Evolutionary conservation across 805 yeast species (phyloP), one percentile per base, ranked within the genome.

Genomic region (Ogataea thermomethanolica): DNA sequence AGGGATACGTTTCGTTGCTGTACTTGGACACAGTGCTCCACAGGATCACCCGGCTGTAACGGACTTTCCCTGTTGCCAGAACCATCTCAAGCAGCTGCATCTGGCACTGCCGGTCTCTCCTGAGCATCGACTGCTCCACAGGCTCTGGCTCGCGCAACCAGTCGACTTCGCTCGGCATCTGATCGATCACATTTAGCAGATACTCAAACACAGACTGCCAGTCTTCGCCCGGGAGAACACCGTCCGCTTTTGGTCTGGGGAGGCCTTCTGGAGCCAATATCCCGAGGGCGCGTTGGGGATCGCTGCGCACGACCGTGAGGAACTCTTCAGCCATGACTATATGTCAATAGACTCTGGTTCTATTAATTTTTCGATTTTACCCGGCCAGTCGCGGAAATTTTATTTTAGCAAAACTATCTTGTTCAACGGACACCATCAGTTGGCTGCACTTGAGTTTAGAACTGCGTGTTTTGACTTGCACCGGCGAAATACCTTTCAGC

Each of bases 331-430:
- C 3, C 20, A 17, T 17, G 5, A 17, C 20, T 17, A 17, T 17
- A 17, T 17, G 20, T 5, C 20, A 17, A 17, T 17, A 17, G 5
- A 17, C 20, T 20, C 25, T 25, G 11, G 4, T 20, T 11, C n/a
- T n/a, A 7, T n/a, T 20, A 26, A 22, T 34, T 20, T 26, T 34
- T 25, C 5, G 11, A 4, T 37, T 26, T 38, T 38, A 38, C 42
- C 42, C 42, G 42, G 42, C 42, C 33, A 32, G 17, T n/a, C n/a
- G 22, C 25, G 28, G 29, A 36, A 36, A 20, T 25, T 37, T 30
- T 32, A 21, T 11, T 25, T 31, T 37, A 29, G 33, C 33, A 29
- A 37, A 29, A 22, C 15, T 24, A 30, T 29, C 38, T 37, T 37
- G 30, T 24, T 25, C 14, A 29, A 23, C 27, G 25, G 25, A 14